These are phyloP conservation scores for Aplosporella prunicola DNA, from an alignment of 2,329 filamentous ascomycete species.

Conservation along the genomic window DNA sequence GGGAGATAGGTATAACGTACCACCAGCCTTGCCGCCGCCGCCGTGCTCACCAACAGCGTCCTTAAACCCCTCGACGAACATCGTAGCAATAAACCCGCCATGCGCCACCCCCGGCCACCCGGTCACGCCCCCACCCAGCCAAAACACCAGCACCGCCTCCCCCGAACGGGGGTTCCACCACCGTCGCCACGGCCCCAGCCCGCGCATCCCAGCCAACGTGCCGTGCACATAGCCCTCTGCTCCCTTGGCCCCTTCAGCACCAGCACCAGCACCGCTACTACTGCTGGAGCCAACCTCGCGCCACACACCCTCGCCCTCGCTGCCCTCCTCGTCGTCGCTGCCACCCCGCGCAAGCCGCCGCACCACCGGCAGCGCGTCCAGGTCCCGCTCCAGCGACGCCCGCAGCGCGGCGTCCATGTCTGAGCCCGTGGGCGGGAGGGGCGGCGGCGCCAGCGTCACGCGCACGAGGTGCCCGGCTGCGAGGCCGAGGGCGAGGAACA, in stretches of 20 bases:
- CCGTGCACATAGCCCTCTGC: constrained; percentile 9
- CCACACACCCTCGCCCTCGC: constrained; percentile 17
- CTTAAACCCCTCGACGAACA: constrained; percentile 61
- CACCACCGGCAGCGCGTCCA: constrained; percentile 3
- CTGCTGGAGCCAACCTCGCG: constrained; percentile 21
- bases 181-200: constrained; percentile 45
- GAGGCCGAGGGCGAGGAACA: constrained; percentile 7
- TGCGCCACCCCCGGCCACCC: constrained; percentile 67
- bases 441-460: constrained; percentile 4
- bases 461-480: constrained; percentile 4
- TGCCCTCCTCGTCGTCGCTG: background rate
- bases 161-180: constrained; percentile 54
- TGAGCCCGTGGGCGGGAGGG: background rate
- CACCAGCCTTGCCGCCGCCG: constrained; percentile 18
- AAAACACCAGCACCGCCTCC: constrained; percentile 54
- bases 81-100: constrained; percentile 58
- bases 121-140: constrained; percentile 53
- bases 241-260: constrained; percentile 7
- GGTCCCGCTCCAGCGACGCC: background rate
- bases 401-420: background rate
- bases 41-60: constrained; percentile 50
- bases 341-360: background rate
- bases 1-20: background rate
- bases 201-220: constrained; percentile 30
- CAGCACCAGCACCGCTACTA: background rate